Base-by-base conservation (phyloP, 805 yeast genomes). In the Metschnikowia corniflorae region DNA sequence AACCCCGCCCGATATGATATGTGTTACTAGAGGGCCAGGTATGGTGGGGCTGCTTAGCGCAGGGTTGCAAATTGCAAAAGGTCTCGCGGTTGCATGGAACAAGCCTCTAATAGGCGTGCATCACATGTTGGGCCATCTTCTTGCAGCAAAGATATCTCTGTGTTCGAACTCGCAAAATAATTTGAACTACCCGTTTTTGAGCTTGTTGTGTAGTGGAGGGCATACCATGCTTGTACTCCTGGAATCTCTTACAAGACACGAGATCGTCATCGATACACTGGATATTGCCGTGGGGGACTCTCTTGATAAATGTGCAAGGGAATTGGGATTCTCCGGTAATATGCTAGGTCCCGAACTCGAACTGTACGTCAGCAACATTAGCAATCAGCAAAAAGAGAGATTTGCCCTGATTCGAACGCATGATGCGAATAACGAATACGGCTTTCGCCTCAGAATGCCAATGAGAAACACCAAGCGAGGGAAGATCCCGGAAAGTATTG, bases 1-100 rank as follows among this genome's bases (percentile, higher is more conserved):
- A 0, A 50, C 47, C 18, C 65, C 67, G 0, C 86, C 88, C 0
- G 95, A 86, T 54, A 55, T 93, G 30, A 73, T 93, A 1, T 84
- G 95, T 57, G 95, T 82, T 4, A 93, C 98, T 0, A 65, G 95
- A 47, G 98, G 98, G 0, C 98, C 98, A 0, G 98, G 98, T 0
- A 87, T 93, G 96, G 75, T 80, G 7, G 96, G 97, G 0, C 82
- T 95, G 0, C 65, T 93, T 10, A 73, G 86, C 7, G 82, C 86
- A 0, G 94, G 97, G 1, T 66, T 84, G 16, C 93, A 85, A 51
- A 61, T 86, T 26, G 95, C 95, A 0, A 83, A 86, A 50, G 98
- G 97, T 0, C 63, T 93, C 9, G 65, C 88, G 1, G 62, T 83
- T 0, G 97, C 89, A 0, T 83, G 87, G 82, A 58, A 73, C 10